Evolutionary conservation across 177 flowering plant genomes (phyloP).

Genomic region (Vitis hybrid): DNA sequence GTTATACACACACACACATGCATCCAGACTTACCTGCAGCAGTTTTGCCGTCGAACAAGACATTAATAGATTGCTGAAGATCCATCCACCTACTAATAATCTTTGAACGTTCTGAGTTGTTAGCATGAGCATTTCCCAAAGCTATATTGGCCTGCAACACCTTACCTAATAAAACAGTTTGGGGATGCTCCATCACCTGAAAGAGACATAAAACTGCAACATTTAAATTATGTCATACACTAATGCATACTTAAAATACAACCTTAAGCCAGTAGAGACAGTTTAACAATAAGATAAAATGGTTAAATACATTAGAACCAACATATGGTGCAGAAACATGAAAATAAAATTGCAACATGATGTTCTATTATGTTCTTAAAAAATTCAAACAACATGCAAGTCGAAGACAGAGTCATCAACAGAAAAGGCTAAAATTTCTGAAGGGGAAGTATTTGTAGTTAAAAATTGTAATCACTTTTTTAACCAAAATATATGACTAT

Average conservation of each 20-base stretch:
- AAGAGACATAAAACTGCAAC: constrained; percentile 9
- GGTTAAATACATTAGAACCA: neutral
- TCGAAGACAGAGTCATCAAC: no score
- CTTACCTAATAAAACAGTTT: constrained; percentile 57
- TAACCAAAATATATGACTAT: no score
- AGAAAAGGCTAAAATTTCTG: no score
- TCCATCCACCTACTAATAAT: constrained; percentile 56
- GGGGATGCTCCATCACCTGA: constrained; percentile 86
- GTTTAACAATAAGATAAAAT: neutral
- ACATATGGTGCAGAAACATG: no score
- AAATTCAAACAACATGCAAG: no score
- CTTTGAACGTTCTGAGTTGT: constrained; percentile 30
- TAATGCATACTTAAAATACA: neutral
- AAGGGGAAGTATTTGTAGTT: no score
- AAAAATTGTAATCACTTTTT: no score
- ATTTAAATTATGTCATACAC: neutral
- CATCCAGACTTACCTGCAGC: constrained; percentile 36
- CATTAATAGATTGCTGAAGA: constrained; percentile 72
- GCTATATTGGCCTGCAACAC: constrained; percentile 58
- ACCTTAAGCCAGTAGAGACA: neutral
- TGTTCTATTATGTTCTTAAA: no score
- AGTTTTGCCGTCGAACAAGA: constrained; percentile 68
- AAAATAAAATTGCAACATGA: no score
- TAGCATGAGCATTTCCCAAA: constrained; percentile 51
- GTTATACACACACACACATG: neutral